Evolutionary conservation across 495 filamentous ascomycete genomes (phyloP).

Genomic region (Polyplosphaeria fusca): DNA sequence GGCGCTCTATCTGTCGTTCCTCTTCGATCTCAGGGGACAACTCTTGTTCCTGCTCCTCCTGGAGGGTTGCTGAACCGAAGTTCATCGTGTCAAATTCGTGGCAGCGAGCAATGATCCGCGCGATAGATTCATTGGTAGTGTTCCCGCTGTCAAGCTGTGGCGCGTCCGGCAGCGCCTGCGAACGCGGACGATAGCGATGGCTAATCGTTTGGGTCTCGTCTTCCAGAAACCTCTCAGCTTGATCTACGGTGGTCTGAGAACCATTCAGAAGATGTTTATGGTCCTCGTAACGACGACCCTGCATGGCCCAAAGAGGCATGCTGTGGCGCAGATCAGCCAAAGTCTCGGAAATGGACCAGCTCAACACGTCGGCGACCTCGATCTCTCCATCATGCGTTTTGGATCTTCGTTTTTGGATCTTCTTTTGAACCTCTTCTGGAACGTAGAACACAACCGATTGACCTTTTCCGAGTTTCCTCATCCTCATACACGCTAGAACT

Average conservation of each 20-base stretch:
- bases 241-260: conserved; percentile 17
- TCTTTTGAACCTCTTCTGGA: conserved; percentile 47
- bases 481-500: conserved; percentile 49
- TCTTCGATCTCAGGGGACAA: conserved; percentile 60
- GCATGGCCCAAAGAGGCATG: conserved; percentile 59
- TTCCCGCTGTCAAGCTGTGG: background rate
- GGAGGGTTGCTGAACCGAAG: conserved; percentile 44
- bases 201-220: conserved; percentile 48
- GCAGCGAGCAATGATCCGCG: conserved; percentile 44
- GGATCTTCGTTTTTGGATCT: conserved; percentile 32
- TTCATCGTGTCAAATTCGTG: conserved; percentile 44
- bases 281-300: conserved; percentile 49
- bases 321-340: conserved; percentile 47
- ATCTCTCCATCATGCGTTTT: conserved; percentile 28
- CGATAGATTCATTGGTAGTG: conserved; percentile 22
- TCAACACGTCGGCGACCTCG: conserved; percentile 52
- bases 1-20: conserved; percentile 55
- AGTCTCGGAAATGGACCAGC: conserved; percentile 60
- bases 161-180: background rate
- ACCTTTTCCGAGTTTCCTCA: conserved; percentile 39
- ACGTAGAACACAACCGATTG: conserved; percentile 45
- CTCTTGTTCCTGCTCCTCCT: conserved; percentile 72
- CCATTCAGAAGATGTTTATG: conserved; percentile 11
- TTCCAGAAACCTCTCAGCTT: conserved; percentile 50
- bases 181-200: conserved; percentile 40